Evolutionary conservation across 2,329 filamentous ascomycete genomes (phyloP).

Genomic region (Aspergillus sp.): DNA sequence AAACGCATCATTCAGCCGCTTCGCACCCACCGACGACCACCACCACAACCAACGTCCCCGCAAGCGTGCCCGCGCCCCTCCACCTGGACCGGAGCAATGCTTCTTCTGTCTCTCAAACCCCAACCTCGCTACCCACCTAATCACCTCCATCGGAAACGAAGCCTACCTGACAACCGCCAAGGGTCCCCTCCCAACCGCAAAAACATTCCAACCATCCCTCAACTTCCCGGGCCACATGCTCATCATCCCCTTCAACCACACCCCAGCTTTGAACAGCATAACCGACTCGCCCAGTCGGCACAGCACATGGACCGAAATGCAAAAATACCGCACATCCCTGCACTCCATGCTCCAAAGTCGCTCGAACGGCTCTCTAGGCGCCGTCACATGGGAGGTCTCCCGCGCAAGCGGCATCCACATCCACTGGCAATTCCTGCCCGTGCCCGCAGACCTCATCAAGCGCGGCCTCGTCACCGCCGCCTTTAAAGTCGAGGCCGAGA

Average conservation of each 20-base stretch:
- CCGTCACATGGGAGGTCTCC: slow-evolving; percentile 91
- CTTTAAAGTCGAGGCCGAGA: slow-evolving; percentile 86
- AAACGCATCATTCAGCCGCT: slow-evolving; percentile 38
- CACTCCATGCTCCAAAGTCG: slow-evolving; percentile 69
- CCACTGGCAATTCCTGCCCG: slow-evolving; percentile 90
- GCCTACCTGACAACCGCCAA: slow-evolving; percentile 90
- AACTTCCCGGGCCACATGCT: slow-evolving; percentile 82
- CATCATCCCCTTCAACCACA: slow-evolving; percentile 84
- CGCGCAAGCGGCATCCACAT: slow-evolving; percentile 77
- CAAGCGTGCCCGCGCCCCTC: slow-evolving; percentile 49
- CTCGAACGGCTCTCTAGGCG: slow-evolving; percentile 62
- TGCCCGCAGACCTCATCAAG: slow-evolving; percentile 66
- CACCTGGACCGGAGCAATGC: slow-evolving; percentile 71
- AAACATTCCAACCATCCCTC: slow-evolving; percentile 67
- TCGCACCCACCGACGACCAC: slow-evolving; percentile 38
- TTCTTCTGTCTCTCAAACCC: slow-evolving; percentile 95
- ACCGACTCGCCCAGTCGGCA: slow-evolving; percentile 55
- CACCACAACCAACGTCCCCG: slow-evolving; percentile 35
- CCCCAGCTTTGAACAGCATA: slow-evolving; percentile 71
- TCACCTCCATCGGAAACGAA: slow-evolving; percentile 84
- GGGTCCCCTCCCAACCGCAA: slow-evolving; percentile 73
- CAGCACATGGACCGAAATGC: slow-evolving; percentile 77
- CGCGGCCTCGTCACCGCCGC: slow-evolving; percentile 80
- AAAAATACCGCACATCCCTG: slow-evolving; percentile 71
- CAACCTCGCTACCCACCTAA: slow-evolving; percentile 79